phyloP scores from a whole-genome alignment of 192 early-diverging fungal genomes.

The Podila clonocystis region DNA sequence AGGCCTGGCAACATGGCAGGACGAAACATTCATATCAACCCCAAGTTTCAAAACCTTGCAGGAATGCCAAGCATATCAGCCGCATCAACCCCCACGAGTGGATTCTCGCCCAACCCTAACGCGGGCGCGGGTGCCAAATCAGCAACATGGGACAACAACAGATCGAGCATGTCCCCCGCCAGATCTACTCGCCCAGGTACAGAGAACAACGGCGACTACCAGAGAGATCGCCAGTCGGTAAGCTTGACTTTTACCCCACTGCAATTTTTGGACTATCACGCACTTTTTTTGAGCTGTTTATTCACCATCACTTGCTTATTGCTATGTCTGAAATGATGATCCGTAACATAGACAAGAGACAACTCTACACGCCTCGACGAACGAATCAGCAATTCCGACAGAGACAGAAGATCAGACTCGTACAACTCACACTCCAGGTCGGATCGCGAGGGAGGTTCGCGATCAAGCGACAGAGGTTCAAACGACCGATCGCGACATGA shows the following conservation, averaged over 20 bases:
- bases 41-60: conserved; percentile 40
- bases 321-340: neutral
- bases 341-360: neutral
- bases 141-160: neutral
- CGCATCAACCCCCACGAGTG: too few species aligned
- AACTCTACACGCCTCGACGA: neutral
- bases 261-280: too few species aligned
- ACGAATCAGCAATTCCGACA: neutral
- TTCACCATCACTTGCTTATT: too few species aligned
- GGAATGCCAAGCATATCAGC: conserved; percentile 4
- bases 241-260: neutral
- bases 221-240: neutral
- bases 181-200: neutral
- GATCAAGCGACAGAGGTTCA: conserved; percentile 1
- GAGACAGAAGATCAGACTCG: neutral
- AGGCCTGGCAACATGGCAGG: conserved; percentile 6
- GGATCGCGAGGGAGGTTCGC: neutral
- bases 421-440: neutral
- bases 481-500: neutral
- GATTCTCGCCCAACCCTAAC: neutral
- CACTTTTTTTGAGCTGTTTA: neutral
- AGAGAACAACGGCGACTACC: neutral
- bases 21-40: conserved; percentile 48
- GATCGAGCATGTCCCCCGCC: neutral
- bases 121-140: neutral